Percentiles rank a stretch among this genome's conserved stretches.
These are phyloP conservation scores for Hymenoscyphus occultus DNA, from an alignment of 2,329 filamentous ascomycete species.

Conservation along the genomic window DNA sequence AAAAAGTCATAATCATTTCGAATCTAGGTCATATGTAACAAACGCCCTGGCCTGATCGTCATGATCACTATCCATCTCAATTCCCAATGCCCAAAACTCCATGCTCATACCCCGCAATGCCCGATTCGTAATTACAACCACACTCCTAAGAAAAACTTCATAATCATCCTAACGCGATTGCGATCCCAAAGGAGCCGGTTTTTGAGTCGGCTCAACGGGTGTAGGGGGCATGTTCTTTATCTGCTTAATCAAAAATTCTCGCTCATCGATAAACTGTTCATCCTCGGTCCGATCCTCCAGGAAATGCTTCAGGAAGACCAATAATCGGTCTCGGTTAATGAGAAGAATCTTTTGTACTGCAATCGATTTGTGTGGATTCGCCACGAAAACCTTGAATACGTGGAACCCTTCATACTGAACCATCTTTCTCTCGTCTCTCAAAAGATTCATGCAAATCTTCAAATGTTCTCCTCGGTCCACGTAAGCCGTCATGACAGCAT, in stretches of 20 bases:
- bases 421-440: slow-evolving; percentile 96
- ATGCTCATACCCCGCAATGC: slow-evolving; percentile 27
- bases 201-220: slow-evolving; percentile 46
- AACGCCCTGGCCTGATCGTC: slow-evolving; percentile 24
- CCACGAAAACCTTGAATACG: slow-evolving; percentile 99
- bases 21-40: slow-evolving; percentile 6
- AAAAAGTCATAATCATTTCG: slow-evolving; percentile 1
- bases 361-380: slow-evolving; percentile 96
- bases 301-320: slow-evolving; percentile 87
- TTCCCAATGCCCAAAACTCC: slow-evolving; percentile 31
- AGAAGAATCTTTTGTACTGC: slow-evolving; percentile 93
- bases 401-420: slow-evolving; percentile 99
- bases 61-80: slow-evolving; percentile 22
- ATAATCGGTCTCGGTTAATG: slow-evolving; percentile 89
- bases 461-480: slow-evolving; percentile 93
- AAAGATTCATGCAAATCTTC: slow-evolving; percentile 96
- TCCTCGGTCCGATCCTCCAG: slow-evolving; percentile 94
- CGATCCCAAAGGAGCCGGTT: slow-evolving; percentile 35
- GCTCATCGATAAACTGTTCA: slow-evolving; percentile 97
- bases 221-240: slow-evolving; percentile 68
- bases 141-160: not conserved
- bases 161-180: slow-evolving; percentile 27
- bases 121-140: slow-evolving; percentile 17
- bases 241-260: slow-evolving; percentile 94
- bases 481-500: slow-evolving; percentile 96